These are phyloP conservation scores for Sparassis latifolia DNA, from an alignment of 1,284 basidiomycete genomes.

Conservation along the genomic window DNA sequence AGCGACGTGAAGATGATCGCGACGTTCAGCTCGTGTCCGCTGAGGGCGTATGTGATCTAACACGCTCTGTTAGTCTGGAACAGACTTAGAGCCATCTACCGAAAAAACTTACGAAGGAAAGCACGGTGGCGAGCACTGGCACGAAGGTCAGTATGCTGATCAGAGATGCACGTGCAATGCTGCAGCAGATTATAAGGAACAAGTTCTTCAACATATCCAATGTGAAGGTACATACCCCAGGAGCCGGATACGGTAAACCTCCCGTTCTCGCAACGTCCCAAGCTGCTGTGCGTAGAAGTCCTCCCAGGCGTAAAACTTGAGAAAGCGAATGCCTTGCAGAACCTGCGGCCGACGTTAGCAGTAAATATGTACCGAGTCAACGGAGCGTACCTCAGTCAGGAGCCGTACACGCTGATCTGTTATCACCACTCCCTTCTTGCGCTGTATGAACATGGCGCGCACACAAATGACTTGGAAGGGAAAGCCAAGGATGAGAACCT, in stretches of 20 bases:
- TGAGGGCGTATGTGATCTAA: conserved; percentile 67
- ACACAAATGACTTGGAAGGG: conserved; percentile 64
- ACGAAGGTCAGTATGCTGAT: conserved; percentile 55
- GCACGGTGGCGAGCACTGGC: conserved; percentile 62
- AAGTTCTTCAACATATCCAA: neutral
- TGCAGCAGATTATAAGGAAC: conserved; percentile 16
- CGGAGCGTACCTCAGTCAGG: conserved; percentile 42
- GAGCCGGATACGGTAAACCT: conserved; percentile 44
- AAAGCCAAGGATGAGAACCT: conserved; percentile 51
- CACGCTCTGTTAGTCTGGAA: neutral
- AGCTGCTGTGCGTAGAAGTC: conserved; percentile 55
- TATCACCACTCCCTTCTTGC: conserved; percentile 60
- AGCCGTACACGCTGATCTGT: conserved; percentile 70
- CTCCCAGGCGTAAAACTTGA: conserved; percentile 62
- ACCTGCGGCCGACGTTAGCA: conserved; percentile 29
- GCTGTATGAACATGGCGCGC: conserved; percentile 54
- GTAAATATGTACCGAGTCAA: neutral
- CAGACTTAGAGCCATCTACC: neutral
- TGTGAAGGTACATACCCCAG: conserved; percentile 35
- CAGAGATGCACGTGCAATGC: conserved; percentile 46
- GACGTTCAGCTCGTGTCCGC: conserved; percentile 58
- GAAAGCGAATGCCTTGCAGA: conserved; percentile 55
- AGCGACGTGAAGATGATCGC: conserved; percentile 71
- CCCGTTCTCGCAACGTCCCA: conserved; percentile 40
- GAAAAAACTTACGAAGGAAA: conserved; percentile 55